Evolutionary conservation across 2,329 filamentous ascomycete species (phyloP), one percentile per base, ranked within the genome.

Genomic region (Cladosporium sp.): DNA sequence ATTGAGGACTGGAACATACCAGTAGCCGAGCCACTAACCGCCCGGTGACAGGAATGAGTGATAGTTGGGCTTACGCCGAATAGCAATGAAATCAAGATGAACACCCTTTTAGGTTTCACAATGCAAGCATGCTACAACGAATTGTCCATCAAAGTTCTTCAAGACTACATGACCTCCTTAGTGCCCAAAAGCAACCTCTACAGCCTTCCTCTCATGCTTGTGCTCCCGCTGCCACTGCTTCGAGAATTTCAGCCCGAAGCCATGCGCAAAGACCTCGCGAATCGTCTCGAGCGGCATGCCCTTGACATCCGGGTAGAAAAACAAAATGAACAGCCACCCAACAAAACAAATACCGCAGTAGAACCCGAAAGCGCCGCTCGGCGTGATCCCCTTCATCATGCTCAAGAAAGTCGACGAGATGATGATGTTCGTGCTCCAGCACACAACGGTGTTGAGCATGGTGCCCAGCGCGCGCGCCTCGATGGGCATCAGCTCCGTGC

Each of bases 241-340:
- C 7, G 65, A 64, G 54, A 66, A 69, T 35, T 54, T 58, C 22
- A 77, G 70, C 11, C 74, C 75, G 54, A 77, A 78, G 0, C 73
- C 73, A 43, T 76, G 68, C 41, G 70, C 61, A 58, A 80, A 80
- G 5, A 79, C 69, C 46, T 76, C 73, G 32, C 74, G 67, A n/a
- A 80, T 72, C 43, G 77, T 75, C 59, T 81, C 79, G 3, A 81
- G 65, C 14, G 77, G 73, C 70, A 81, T 74, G 9, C 77, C 77
- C 57, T 78, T 77, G 2, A 78, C 76, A 56, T 80, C 76, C 0
- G 77, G 77, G 58, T 78, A 80, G 58, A 67, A 77, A 65, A 78
- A 74, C 49, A 73, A 70, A 19, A 79, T 70, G 52, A 74, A 68
- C 4, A 77, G 46, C 62, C 71, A 76, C 11, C 75, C 75, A 35